Percentiles rank a stretch among this genome's conserved stretches.
Evolutionary conservation across 768 basidiomycete species (phyloP).

Genomic region (Termitomyces bulborhizus): DNA sequence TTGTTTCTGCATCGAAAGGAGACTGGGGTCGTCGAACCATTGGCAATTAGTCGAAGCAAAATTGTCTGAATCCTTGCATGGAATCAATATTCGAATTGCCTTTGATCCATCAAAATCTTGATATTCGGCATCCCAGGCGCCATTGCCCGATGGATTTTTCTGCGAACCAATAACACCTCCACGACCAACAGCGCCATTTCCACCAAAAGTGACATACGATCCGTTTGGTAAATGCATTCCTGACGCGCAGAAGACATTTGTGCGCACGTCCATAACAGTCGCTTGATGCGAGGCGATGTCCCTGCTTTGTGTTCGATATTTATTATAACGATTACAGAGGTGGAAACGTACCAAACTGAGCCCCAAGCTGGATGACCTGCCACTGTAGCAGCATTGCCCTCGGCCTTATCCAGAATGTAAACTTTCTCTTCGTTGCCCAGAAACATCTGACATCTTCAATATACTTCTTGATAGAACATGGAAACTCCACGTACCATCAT

Average conservation of each 20-base stretch:
- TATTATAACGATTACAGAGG: background rate
- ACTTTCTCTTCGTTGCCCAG: constrained; percentile 75
- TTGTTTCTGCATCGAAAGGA: constrained; percentile 59
- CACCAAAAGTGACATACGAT: constrained; percentile 69
- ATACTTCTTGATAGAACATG: background rate
- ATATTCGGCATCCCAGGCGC: constrained; percentile 60
- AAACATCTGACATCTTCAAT: constrained; percentile 51
- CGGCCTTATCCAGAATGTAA: constrained; percentile 90
- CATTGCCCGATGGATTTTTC: constrained; percentile 37
- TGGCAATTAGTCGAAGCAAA: constrained; percentile 47
- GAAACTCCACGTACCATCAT: constrained; percentile 37
- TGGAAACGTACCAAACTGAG: constrained; percentile 47
- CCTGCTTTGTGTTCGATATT: constrained; percentile 25
- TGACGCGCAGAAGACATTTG: constrained; percentile 78
- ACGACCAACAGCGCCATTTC: constrained; percentile 67
- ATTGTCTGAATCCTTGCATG: constrained; percentile 51
- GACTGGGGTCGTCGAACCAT: constrained; percentile 65
- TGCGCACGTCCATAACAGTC: constrained; percentile 63
- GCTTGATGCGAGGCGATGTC: constrained; percentile 56
- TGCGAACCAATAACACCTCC: constrained; percentile 55
- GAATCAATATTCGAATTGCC: constrained; percentile 76
- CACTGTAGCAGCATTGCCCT: constrained; percentile 63
- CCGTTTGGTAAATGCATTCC: constrained; percentile 81
- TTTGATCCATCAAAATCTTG: constrained; percentile 80
- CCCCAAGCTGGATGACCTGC: constrained; percentile 73